A percentile compares a stretch with the other conserved stretches of the same genome.
These are phyloP conservation scores for Fomitopsis schrenkii DNA, from an alignment of 1,284 basidiomycete species.

Conservation along the genomic window DNA sequence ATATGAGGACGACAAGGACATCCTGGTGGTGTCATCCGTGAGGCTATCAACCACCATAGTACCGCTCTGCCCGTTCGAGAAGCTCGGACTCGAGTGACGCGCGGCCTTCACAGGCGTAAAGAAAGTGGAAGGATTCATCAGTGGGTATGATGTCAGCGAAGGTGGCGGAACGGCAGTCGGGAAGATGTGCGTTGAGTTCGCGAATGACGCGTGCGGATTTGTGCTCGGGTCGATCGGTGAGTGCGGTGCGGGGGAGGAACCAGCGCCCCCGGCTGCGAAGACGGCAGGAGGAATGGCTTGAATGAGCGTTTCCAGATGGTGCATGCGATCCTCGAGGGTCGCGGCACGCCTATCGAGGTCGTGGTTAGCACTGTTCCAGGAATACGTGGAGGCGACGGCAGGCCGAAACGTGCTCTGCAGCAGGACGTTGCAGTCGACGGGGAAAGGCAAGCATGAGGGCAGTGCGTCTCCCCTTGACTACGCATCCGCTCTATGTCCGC, in stretches of 20 bases:
- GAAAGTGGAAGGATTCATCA: conserved; percentile 74
- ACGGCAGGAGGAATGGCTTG: conserved; percentile 77
- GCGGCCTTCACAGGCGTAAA: conserved; percentile 48
- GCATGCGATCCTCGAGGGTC: conserved; percentile 80
- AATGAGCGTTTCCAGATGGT: conserved; percentile 76
- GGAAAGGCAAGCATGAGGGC: neutral
- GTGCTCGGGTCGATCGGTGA: conserved; percentile 28
- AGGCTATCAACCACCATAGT: conserved; percentile 37
- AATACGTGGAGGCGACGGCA: neutral
- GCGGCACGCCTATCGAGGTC: conserved; percentile 54
- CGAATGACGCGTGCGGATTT: conserved; percentile 54
- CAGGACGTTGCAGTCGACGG: neutral
- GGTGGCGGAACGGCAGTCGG: conserved; percentile 73
- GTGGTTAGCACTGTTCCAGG: neutral
- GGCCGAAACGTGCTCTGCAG: neutral
- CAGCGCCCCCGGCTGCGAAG: conserved; percentile 54
- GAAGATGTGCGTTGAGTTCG: conserved; percentile 41
- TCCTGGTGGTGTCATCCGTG: conserved; percentile 52
- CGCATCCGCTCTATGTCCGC: conserved; percentile 2
- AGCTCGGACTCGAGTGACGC: conserved; percentile 40
- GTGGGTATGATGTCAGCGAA: conserved; percentile 67
- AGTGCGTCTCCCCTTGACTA: neutral
- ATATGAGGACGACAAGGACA: conserved; percentile 68
- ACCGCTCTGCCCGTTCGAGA: conserved; percentile 9
- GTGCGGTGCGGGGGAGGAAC: conserved; percentile 17